These are phyloP conservation scores for Scenedesmus sp. DNA, from an alignment of 163 green algal genomes.

Conservation along the genomic window DNA sequence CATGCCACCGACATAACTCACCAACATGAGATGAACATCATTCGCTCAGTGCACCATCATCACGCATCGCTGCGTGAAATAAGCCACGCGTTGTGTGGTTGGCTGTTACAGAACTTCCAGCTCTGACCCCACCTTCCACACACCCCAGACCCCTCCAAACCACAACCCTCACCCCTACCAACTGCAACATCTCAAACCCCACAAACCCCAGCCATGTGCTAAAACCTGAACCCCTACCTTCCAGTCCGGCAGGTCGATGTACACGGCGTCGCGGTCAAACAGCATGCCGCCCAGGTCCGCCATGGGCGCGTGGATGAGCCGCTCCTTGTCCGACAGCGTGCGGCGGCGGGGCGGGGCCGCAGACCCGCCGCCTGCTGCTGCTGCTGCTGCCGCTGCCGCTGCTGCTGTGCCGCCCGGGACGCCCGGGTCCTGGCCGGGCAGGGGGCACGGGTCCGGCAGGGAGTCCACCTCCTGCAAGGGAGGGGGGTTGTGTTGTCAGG, in stretches of 20 bases:
- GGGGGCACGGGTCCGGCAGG: constrained; percentile 97
- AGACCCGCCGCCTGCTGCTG: background rate
- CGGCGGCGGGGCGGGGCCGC: background rate
- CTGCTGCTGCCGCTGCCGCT: background rate
- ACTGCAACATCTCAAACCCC: background rate
- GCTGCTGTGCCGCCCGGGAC: constrained; percentile 42
- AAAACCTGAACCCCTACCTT: constrained; percentile 81
- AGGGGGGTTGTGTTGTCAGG: too few species aligned
- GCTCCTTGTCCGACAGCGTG: constrained; percentile 72
- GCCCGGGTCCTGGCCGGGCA: constrained; percentile 86
- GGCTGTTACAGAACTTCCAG: background rate
- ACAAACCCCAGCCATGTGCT: background rate
- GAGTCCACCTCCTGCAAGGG: constrained; percentile 81
- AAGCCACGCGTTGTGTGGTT: too few species aligned
- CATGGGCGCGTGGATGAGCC: constrained; percentile 97
- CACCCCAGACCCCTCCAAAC: too few species aligned
- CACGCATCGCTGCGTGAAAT: too few species aligned
- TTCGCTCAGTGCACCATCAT: too few species aligned
- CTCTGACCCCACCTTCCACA: constrained; percentile 83
- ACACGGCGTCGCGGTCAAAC: constrained; percentile 98
- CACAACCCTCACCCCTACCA: too few species aligned
- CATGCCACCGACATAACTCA: too few species aligned
- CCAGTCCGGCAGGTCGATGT: constrained; percentile 98
- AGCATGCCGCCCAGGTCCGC: constrained; percentile 94
- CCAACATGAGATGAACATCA: too few species aligned